A percentile compares a stretch with the other conserved stretches of the same genome.
These are phyloP conservation scores for Erodium trifolium DNA, from an alignment of 441 rosid species.

Conservation along the genomic window DNA sequence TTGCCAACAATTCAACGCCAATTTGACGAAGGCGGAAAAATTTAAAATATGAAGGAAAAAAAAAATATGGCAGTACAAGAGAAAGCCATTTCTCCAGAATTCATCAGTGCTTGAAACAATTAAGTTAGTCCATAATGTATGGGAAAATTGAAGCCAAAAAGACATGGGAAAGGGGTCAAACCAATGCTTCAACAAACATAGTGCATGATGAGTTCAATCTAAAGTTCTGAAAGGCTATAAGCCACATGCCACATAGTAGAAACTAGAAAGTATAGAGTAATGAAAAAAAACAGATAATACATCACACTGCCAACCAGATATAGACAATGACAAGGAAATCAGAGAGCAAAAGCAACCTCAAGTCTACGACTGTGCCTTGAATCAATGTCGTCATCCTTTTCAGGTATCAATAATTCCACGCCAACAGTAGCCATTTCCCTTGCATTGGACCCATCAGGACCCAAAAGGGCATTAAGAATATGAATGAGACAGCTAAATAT, in stretches of 20 bases:
- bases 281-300: too few species aligned
- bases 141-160: not conserved
- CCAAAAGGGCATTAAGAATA: constrained; percentile 62
- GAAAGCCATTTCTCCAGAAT: not conserved
- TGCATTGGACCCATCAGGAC: constrained; percentile 32
- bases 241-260: not conserved
- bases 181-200: not conserved
- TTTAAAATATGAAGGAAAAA: too few species aligned
- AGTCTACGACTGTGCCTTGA: constrained; percentile 50
- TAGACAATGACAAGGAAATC: not conserved
- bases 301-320: constrained; percentile 6
- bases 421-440: constrained; percentile 25
- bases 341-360: constrained; percentile 48
- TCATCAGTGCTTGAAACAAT: not conserved
- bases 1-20: not conserved
- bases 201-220: not conserved
- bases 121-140: not conserved
- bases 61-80: not conserved
- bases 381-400: constrained; percentile 34
- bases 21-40: not conserved
- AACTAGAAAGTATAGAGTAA: too few species aligned
- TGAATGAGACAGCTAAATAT: constrained; percentile 93
- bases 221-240: not conserved
- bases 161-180: not conserved
- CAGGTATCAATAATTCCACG: constrained; percentile 33